Conservation (phyloP, 768 basidiomycete genomes). For the Gelatoporia subvermispora region DNA sequence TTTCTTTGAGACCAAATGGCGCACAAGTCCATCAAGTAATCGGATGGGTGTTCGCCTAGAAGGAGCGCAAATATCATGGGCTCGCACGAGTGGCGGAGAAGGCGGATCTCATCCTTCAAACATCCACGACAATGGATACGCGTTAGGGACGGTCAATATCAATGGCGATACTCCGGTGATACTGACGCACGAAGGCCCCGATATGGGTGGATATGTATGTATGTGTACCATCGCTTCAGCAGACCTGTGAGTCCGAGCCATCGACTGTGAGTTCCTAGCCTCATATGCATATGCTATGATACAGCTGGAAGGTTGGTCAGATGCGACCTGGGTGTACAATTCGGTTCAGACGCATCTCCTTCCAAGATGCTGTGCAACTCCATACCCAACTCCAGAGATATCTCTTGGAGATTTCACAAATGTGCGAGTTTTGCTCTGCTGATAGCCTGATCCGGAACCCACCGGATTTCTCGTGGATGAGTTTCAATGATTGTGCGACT, state of each 20-base stretch:
- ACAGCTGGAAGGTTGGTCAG: constrained; percentile 68
- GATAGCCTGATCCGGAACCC: neutral
- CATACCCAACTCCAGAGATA: constrained; percentile 24
- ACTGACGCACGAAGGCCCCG: constrained; percentile 55
- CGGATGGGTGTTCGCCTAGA: constrained; percentile 62
- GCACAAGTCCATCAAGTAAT: constrained; percentile 52
- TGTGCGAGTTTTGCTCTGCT: constrained; percentile 12
- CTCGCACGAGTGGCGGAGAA: constrained; percentile 52
- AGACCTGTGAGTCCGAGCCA: constrained; percentile 39
- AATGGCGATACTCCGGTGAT: constrained; percentile 71
- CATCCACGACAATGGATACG: constrained; percentile 59
- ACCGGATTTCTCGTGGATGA: neutral
- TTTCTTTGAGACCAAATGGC: constrained; percentile 53
- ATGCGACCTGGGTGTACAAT: constrained; percentile 52
- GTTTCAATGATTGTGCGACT: constrained; percentile 12
- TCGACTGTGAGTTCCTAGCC: neutral
- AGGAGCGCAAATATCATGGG: constrained; percentile 47
- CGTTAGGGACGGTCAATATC: constrained; percentile 49
- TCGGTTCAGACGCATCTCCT: constrained; percentile 46
- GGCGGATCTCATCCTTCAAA: constrained; percentile 69
- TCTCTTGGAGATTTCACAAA: constrained; percentile 16
- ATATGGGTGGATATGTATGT: constrained; percentile 62
- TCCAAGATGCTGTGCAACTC: constrained; percentile 32
- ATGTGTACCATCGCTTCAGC: constrained; percentile 46
- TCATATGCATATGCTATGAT: neutral